phyloP scores from a whole-genome alignment of 148 eudicot species.

The Rhododendron griersonianum region DNA sequence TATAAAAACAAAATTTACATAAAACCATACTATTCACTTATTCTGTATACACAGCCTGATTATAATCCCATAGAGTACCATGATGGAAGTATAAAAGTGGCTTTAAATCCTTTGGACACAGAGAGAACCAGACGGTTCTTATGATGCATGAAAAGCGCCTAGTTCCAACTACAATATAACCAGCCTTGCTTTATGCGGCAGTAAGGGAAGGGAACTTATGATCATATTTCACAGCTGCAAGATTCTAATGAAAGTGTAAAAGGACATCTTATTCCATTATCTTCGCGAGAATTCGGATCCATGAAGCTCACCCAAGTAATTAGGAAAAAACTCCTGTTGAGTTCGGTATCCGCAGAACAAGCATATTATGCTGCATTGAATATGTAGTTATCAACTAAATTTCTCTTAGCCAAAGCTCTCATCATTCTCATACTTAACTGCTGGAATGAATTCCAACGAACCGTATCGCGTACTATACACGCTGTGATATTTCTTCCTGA shows the following conservation, averaged over 20 bases:
- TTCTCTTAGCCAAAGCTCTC: neutral
- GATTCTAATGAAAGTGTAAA: neutral
- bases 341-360: neutral
- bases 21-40: neutral
- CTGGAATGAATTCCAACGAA: neutral
- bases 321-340: neutral
- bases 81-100: neutral
- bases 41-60: neutral
- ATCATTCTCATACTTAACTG: neutral
- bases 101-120: neutral
- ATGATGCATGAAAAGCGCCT: neutral
- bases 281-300: neutral
- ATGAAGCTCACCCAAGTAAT: neutral
- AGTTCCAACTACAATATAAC: neutral
- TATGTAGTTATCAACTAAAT: neutral
- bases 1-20: neutral
- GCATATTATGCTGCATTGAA: neutral
- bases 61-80: neutral
- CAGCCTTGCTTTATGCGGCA: neutral
- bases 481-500: neutral
- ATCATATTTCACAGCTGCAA: neutral
- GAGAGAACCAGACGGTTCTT: neutral
- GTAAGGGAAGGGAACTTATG: neutral
- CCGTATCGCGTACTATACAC: neutral
- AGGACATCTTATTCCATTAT: neutral